Base-by-base conservation (phyloP, 2,329 filamentous ascomycete genomes). In the Tolypocladium album region DNA sequence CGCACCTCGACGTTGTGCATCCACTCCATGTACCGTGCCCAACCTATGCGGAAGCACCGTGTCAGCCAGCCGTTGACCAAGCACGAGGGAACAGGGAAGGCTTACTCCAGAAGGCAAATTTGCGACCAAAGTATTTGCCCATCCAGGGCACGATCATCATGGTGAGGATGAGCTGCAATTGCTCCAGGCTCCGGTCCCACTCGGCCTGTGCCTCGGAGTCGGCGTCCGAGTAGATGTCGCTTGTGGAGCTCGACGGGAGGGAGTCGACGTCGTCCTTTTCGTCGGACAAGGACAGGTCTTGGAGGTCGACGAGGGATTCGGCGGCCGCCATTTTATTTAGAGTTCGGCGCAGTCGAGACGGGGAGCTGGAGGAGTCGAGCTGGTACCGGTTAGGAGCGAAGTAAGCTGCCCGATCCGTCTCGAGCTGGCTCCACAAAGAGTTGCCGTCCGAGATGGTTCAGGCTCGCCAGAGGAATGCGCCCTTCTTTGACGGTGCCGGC, bases 21-120 rank as follows among this genome's bases (percentile, higher is more conserved):
- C 92, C 92, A 97, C 72, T 91, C 85, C 92, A 97, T 97, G 71
- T 92, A 95, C 69, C 88, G 87, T 27, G 87, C 88, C 92, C 93
- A 97, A 66, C 91, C 92, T 96, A 67, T 27, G 8, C 24, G 5
- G 15, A 8, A n/a, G 22, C 43, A n/a, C 15, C 38, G 2, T 24
- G 45, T 60, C 55, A 60, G 58, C 36, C 11, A n/a, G 34, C 47
- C 2, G 15, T 39, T 56, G 11, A 20, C 2, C 20, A 34, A 20
- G 12, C 0, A 31, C 9, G 34, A 53, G n/a, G 36, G 24, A 15
- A 22, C 17, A 5, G 45, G n/a, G 13, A n/a, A 11, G 27, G 43
- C 88, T 72, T 81, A 97, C 93, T 91, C 90, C 92, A 97, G 72
- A 96, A 97, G 61, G 93, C 93, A 78, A 92, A 95, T 75, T 91